These are phyloP conservation scores for Salix viminalis DNA, from an alignment of 345 rosid species.

Conservation along the genomic window DNA sequence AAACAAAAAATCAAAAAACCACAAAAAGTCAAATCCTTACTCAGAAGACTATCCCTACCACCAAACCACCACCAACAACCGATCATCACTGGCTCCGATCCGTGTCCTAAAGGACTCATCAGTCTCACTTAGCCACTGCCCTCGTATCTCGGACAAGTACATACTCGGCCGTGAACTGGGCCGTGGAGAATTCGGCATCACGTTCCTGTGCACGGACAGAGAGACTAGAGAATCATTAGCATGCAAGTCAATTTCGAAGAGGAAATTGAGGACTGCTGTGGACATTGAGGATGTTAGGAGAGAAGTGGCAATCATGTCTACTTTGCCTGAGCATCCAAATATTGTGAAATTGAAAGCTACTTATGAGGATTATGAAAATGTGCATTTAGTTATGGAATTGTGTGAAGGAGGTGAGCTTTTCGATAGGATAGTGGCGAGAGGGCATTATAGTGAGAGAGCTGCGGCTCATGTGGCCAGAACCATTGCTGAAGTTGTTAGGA, in stretches of 20 bases:
- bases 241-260: constrained; percentile 83
- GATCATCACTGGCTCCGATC: constrained; percentile 44
- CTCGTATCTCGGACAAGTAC: constrained; percentile 81
- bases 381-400: constrained; percentile 90
- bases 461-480: constrained; percentile 79
- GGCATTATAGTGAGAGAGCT: constrained; percentile 90
- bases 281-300: constrained; percentile 91
- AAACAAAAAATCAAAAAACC: constrained; percentile 19
- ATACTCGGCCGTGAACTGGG: constrained; percentile 81
- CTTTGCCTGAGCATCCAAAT: constrained; percentile 77
- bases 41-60: constrained; percentile 35
- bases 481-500: constrained; percentile 79
- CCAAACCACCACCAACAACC: background rate
- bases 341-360: constrained; percentile 88
- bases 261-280: constrained; percentile 79
- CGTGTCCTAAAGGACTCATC: constrained; percentile 66
- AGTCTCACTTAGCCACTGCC: constrained; percentile 51
- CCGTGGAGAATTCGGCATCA: constrained; percentile 92
- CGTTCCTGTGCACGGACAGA: constrained; percentile 82
- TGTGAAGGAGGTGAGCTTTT: constrained; percentile 97
- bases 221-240: constrained; percentile 69
- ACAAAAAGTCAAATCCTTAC: constrained; percentile 62
- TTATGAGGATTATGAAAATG: constrained; percentile 84
- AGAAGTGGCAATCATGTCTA: constrained; percentile 87
- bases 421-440: constrained; percentile 91